These are phyloP conservation scores for Fusarium sp. DNA, from an alignment of 2,329 filamentous ascomycete genomes.

Conservation along the genomic window DNA sequence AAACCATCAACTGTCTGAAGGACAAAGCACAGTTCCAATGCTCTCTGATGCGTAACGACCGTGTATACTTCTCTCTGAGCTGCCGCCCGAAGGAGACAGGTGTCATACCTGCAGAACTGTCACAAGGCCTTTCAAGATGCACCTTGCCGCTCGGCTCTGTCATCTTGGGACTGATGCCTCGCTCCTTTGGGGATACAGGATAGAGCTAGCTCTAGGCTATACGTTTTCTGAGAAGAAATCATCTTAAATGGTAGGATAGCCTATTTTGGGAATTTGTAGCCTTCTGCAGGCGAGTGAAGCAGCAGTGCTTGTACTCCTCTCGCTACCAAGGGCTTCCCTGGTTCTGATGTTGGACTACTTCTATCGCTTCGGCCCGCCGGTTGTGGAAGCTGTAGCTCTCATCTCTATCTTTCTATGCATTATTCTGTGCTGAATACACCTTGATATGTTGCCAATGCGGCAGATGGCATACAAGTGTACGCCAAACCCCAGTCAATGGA, in stretches of 20 bases:
- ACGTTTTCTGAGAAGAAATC: neutral
- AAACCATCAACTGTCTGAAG: conserved; percentile 14
- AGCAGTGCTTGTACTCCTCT: conserved; percentile 15
- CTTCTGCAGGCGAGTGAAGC: neutral
- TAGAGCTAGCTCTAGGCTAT: neutral
- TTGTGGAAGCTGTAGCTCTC: conserved; percentile 14
- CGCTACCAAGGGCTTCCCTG: conserved; percentile 5
- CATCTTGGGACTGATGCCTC: conserved; percentile 15
- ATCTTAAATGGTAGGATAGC: too few species aligned
- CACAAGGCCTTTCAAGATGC: conserved; percentile 23
- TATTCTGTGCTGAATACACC: neutral
- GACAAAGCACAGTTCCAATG: neutral
- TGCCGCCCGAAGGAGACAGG: neutral
- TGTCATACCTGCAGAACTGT: conserved; percentile 30
- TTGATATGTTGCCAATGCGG: neutral
- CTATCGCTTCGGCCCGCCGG: conserved; percentile 16
- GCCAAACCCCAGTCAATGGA: conserved; percentile 11
- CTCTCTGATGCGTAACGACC: conserved; percentile 27
- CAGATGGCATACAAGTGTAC: conserved; percentile 41
- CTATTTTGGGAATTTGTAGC: neutral
- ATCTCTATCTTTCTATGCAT: conserved; percentile 8
- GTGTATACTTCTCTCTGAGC: conserved; percentile 3
- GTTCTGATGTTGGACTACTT: conserved; percentile 20
- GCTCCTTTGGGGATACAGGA: conserved; percentile 7
- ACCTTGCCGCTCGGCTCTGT: conserved; percentile 21